Evolutionary conservation across 176 grass and related monocot species (phyloP).

Genomic region (Aegilops bicornis): DNA sequence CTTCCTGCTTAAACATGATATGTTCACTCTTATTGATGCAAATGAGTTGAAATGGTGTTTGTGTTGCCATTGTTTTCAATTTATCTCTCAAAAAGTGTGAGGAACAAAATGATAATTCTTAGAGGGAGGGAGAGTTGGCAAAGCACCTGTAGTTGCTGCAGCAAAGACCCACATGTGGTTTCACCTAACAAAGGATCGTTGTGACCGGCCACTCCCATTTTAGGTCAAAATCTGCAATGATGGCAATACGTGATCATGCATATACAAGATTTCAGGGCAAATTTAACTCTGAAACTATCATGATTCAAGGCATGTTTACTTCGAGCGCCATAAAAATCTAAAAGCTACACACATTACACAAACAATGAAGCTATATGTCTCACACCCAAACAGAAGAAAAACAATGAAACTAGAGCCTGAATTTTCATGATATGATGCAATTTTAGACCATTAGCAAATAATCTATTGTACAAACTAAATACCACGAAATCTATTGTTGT

Average conservation of each 20-base stretch:
- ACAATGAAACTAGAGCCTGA: not conserved
- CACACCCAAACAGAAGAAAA: not conserved
- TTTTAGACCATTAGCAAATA: not conserved
- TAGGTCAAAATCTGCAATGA: conserved; percentile 51
- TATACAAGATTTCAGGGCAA: not conserved
- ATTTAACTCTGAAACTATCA: not conserved
- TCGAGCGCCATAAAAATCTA: not conserved
- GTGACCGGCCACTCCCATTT: conserved; percentile 67
- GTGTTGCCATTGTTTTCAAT: not conserved
- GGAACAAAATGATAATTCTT: not conserved
- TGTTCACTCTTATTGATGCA: conserved; percentile 5
- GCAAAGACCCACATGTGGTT: conserved; percentile 82
- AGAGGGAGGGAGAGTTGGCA: not conserved
- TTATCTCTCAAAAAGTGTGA: not conserved
- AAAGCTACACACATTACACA: not conserved
- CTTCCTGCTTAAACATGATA: not conserved
- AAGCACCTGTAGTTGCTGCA: conserved; percentile 82
- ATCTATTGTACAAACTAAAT: not conserved
- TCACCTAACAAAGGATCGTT: conserved; percentile 66
- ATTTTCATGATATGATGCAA: not conserved
- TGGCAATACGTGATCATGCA: conserved; percentile 13
- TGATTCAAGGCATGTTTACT: not conserved
- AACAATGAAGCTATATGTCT: not conserved
- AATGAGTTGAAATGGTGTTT: conserved; percentile 15
- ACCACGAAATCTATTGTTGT: not conserved